Evolutionary conservation across 2,329 filamentous ascomycete species (phyloP).

Genomic region (Curvularia eragrostidis): DNA sequence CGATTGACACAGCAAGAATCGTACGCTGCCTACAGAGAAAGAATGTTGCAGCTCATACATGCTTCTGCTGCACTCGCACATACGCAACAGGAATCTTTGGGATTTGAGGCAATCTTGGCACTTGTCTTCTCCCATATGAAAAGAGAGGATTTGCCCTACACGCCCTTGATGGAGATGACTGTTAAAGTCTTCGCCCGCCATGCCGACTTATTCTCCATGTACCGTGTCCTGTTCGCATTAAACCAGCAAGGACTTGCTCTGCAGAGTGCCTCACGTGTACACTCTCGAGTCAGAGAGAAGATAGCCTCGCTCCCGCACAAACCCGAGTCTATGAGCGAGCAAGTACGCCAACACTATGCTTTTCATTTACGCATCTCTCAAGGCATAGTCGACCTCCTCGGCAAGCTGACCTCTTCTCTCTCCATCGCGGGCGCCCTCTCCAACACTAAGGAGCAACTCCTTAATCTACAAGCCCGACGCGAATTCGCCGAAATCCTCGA

Average conservation of each 20-base stretch:
- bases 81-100: not conserved
- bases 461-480: constrained; percentile 17
- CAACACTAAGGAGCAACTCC: not conserved
- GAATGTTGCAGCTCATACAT: constrained; percentile 5
- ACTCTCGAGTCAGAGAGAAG: constrained; percentile 8
- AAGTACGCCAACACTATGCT: constrained; percentile 16
- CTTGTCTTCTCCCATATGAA: constrained; percentile 23
- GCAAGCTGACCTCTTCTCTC: not conserved
- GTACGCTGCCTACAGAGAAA: constrained; percentile 3
- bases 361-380: constrained; percentile 14
- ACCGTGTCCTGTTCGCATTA: constrained; percentile 20
- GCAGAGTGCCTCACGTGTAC: constrained; percentile 14
- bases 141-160: constrained; percentile 20
- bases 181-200: constrained; percentile 14
- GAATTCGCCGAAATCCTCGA: constrained; percentile 39
- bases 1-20: constrained; percentile 1
- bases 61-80: not conserved
- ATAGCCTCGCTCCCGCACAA: constrained; percentile 13
- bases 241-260: constrained; percentile 15
- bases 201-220: constrained; percentile 15
- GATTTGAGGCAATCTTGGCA: constrained; percentile 19
- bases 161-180: constrained; percentile 20
- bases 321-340: constrained; percentile 1
- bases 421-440: not conserved
- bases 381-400: constrained; percentile 14